Evolutionary conservation across 345 rosid genomes (phyloP), one percentile per base, ranked within the genome.

Genomic region (Excoecaria agallocha): DNA sequence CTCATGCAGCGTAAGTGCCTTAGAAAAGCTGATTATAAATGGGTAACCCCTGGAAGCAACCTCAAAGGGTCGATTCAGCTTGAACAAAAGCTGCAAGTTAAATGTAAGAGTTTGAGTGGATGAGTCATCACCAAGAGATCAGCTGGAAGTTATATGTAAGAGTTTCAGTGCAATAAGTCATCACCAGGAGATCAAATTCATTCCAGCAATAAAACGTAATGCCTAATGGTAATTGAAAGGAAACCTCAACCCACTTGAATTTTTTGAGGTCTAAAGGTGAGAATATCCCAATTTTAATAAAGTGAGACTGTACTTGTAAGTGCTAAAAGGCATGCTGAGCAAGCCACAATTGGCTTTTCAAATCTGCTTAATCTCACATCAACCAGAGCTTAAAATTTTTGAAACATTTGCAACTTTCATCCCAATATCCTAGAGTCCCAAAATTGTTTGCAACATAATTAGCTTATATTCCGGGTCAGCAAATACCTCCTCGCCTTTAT

Each of bases 11-110:
- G 87, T 86, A 76, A 95, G 87, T 79, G 85, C 79, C 83, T 89
- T 87, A 66, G 94, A 89, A 78, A 95, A 95, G 84, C 90, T 85
- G 74, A 92, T 92, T 74, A 93, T 74, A 81, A 91, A 95, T 66
- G 93, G 82, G 79, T 89, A 90, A 37, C 98, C 98, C 85, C 99
- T 89, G 1, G 94, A 90, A 57, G 96, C 93, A 81, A 93, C 97
- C 85, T 95, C 99, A 88, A 86, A 91, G 51, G 98, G 97, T 69
- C 93, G 96, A 84, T 86, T 83, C 71, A 95, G 83, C 83, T 91
- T 95, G 86, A 93, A 93, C 69, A 93, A 81, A 68, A 95, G 91
- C 99, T 95, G 91, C 79, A 77, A 74, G 17, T 77, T 58, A 71
- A 66, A 78, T 38, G 71, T 35, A 71, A 67, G 20, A 24, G 49